These are phyloP conservation scores for Ascomycota sp. DNA, from an alignment of 2,329 filamentous ascomycete species.

Conservation along the genomic window DNA sequence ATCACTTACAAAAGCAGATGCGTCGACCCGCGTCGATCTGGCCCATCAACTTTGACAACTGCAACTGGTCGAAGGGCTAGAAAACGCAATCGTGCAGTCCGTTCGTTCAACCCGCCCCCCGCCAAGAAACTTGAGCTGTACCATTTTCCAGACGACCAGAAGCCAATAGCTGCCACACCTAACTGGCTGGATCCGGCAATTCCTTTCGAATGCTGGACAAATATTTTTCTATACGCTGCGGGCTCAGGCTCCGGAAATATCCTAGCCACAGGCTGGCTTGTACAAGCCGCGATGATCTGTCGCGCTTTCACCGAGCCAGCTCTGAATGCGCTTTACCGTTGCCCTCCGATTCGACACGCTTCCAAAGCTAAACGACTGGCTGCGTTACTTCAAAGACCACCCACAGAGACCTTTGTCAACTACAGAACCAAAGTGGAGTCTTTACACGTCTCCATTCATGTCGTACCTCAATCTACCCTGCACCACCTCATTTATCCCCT, in stretches of 20 bases:
- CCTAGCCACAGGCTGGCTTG: constrained; percentile 39
- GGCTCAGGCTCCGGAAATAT: constrained; percentile 20
- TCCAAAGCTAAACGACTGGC: constrained; percentile 23
- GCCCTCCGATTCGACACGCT: constrained; percentile 37
- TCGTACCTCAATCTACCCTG: constrained; percentile 21
- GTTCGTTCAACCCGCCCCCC: no score
- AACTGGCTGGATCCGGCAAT: constrained; percentile 33
- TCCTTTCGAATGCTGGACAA: constrained; percentile 47
- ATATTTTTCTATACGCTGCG: constrained; percentile 50
- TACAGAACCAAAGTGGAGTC: constrained; percentile 53
- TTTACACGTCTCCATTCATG: constrained; percentile 51
- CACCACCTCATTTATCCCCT: constrained; percentile 40
- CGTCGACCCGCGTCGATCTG: no score
- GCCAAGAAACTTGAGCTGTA: constrained; percentile 3
- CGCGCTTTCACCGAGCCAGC: constrained; percentile 51
- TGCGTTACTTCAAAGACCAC: constrained; percentile 32
- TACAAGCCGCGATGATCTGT: constrained; percentile 41
- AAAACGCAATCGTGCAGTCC: no score
- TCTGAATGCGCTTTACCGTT: constrained; percentile 49
- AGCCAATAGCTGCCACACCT: constrained; percentile 17
- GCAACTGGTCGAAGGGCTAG: no score
- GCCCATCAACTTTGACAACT: no score
- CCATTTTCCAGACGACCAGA: constrained; percentile 1
- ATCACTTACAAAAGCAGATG: no score
- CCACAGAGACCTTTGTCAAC: constrained; percentile 29